Percentiles rank a stretch among this genome's conserved stretches.
phyloP scores from a whole-genome alignment of 805 yeast genomes.

The Lachancea fermentati region DNA sequence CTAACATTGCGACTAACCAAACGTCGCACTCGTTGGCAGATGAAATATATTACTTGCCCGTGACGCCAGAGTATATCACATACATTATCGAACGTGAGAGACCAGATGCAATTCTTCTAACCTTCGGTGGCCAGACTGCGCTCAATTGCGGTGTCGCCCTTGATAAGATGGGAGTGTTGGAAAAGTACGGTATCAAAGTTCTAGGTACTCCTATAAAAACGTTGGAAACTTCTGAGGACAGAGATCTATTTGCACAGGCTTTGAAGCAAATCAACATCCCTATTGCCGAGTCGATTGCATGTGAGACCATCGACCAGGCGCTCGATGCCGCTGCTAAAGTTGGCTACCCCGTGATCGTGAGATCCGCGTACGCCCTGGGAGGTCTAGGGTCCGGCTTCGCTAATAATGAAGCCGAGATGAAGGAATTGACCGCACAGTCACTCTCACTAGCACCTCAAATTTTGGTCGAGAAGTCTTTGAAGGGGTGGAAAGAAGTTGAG shows the following conservation, averaged over 20 bases:
- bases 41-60: constrained; percentile 92
- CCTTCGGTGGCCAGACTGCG: constrained; percentile 99
- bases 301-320: constrained; percentile 89
- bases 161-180: constrained; percentile 91
- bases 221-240: constrained; percentile 93
- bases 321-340: constrained; percentile 79
- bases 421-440: constrained; percentile 84
- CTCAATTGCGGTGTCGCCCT: constrained; percentile 92
- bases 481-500: constrained; percentile 99
- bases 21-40: constrained; percentile 94
- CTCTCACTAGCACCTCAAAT: constrained; percentile 90
- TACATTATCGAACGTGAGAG: constrained; percentile 92
- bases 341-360: constrained; percentile 94
- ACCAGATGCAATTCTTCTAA: constrained; percentile 92
- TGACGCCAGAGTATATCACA: constrained; percentile 92
- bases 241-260: constrained; percentile 94
- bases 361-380: constrained; percentile 96
- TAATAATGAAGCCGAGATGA: constrained; percentile 70
- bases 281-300: constrained; percentile 95
- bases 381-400: constrained; percentile 99
- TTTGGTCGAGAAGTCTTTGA: constrained; percentile 90
- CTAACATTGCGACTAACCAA: constrained; percentile 95
- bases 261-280: constrained; percentile 93
- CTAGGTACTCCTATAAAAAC: constrained; percentile 97
- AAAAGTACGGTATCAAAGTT: constrained; percentile 86